A percentile compares a stretch with the other conserved stretches of the same genome.
Evolutionary conservation across 768 basidiomycete genomes (phyloP).

Genomic region (Lactarius vividus): DNA sequence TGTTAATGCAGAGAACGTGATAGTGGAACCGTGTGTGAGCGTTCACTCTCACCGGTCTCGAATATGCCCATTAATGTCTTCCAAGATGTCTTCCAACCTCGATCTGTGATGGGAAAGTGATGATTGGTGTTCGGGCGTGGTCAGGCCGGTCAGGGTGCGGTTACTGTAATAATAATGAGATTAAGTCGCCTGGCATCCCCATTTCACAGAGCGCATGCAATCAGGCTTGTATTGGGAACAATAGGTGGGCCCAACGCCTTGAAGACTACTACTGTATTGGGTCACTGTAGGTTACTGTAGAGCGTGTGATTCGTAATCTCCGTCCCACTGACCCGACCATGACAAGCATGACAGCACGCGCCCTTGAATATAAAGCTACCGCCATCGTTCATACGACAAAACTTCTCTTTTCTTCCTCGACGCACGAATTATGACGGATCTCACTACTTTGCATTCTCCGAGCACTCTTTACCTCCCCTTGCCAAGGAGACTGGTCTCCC

Average conservation of each 20-base stretch:
- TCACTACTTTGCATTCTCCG: constrained; percentile 16
- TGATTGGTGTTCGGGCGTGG: not conserved
- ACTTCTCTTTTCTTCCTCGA: not conserved
- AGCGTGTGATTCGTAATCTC: not conserved
- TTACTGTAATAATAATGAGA: too few species aligned
- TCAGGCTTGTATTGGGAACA: constrained; percentile 2
- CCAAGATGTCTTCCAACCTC: not conserved
- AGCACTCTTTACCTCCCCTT: constrained; percentile 20
- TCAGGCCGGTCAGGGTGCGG: not conserved
- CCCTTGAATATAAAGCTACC: not conserved
- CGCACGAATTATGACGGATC: constrained; percentile 18
- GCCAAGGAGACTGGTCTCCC: constrained; percentile 10
- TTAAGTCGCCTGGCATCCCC: not conserved
- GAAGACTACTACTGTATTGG: not conserved
- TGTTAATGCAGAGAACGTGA: not conserved
- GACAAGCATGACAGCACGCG: not conserved
- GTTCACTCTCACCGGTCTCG: constrained; percentile 11
- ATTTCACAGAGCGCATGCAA: constrained; percentile 2
- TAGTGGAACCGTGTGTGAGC: constrained; percentile 3
- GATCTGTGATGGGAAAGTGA: not conserved
- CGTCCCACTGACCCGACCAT: too few species aligned
- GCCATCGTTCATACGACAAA: not conserved
- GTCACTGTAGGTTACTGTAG: too few species aligned
- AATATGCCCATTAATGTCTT: not conserved
- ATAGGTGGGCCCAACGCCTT: not conserved